Percentiles rank a stretch among this genome's conserved stretches.
Evolutionary conservation across 2,329 filamentous ascomycete genomes (phyloP).

Genomic region (Helicocarpus griseus): DNA sequence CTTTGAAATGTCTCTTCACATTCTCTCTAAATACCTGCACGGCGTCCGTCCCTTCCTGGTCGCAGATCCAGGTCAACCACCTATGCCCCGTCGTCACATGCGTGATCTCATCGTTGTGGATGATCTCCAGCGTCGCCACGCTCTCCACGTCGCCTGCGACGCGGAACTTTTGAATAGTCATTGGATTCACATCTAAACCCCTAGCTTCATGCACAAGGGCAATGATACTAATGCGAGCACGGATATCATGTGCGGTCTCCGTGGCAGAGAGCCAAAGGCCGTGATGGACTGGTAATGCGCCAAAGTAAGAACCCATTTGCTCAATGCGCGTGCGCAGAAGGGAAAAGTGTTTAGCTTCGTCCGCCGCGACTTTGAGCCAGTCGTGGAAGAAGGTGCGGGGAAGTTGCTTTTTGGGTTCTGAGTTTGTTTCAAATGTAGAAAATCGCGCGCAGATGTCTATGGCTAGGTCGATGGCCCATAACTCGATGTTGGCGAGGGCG

Average conservation of each 20-base stretch:
- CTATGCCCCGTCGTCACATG: slow-evolving; percentile 41
- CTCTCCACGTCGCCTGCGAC: slow-evolving; percentile 33
- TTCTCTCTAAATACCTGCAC: slow-evolving; percentile 37
- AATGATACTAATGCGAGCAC: slow-evolving; percentile 39
- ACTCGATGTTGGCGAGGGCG: slow-evolving; percentile 40
- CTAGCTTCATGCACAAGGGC: slow-evolving; percentile 41
- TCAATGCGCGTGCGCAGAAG: slow-evolving; percentile 36
- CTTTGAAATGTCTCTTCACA: slow-evolving; percentile 35
- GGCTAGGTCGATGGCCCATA: slow-evolving; percentile 41
- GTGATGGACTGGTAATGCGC: slow-evolving; percentile 38
- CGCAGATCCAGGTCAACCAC: slow-evolving; percentile 40
- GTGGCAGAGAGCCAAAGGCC: slow-evolving; percentile 37
- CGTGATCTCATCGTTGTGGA: slow-evolving; percentile 42
- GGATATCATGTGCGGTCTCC: slow-evolving; percentile 35
- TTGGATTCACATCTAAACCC: slow-evolving; percentile 38
- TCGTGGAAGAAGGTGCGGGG: slow-evolving; percentile 40
- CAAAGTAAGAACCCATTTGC: slow-evolving; percentile 37
- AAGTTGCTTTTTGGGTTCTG: slow-evolving; percentile 18
- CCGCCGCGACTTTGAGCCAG: slow-evolving; percentile 40
- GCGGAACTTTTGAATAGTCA: slow-evolving; percentile 41
- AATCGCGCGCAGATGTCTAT: slow-evolving; percentile 41
- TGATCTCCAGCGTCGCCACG: slow-evolving; percentile 33
- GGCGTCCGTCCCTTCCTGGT: slow-evolving; percentile 36
- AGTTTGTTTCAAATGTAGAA: slow-evolving; percentile 32
- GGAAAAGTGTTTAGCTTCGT: slow-evolving; percentile 42